Evolutionary conservation across 225 moss, liverwort and hornwort genomes (phyloP), one percentile per base, ranked within the genome.

Genomic region (Neckera pumila): DNA sequence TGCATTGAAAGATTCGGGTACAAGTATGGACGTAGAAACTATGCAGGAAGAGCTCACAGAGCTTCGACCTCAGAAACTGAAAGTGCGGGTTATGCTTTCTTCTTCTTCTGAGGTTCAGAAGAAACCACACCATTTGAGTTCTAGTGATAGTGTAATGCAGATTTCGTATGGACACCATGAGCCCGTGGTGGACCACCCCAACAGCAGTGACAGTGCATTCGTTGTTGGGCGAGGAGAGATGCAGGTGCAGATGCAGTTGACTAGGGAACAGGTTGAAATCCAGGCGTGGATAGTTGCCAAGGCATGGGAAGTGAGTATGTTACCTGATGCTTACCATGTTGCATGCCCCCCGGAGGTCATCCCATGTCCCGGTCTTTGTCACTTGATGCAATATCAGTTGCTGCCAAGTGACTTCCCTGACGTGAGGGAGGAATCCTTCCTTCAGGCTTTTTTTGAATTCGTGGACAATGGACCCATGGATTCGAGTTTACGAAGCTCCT

Each of bases 181-280:
- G 84, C 90, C 82, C 45, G 90, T 85, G 91, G 93, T 90, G 89
- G 90, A 89, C 65, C 54, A 89, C 86, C 92, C 90, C 84, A 84
- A 88, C 84, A 91, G 73, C 87, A 66, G 89, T 69, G 82, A 86
- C 81, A 84, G 90, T 64, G 58, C 82, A 74, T 53, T 81, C 81
- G 85, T 61, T 82, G 86, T 83, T 87, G 90, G 79, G 87, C 90
- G 65, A 67, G 86, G 80, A 86, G 89, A 92, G 89, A 88, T 90
- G 93, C 92, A 92, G 91, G 89, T 92, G 93, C 89, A 92, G 92
- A 93, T 93, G 93, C 92, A 89, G 90, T 91, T 88, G 93, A 93
- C 90, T 81, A 88, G 92, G 93, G 91, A 86, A 38, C 91, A 92
- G 91, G 92, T 94, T 58, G 93, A 94, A 90, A 38, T 86, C 75